phyloP scores from a whole-genome alignment of 2,329 filamentous ascomycete genomes.

The Penicillium paneum region DNA sequence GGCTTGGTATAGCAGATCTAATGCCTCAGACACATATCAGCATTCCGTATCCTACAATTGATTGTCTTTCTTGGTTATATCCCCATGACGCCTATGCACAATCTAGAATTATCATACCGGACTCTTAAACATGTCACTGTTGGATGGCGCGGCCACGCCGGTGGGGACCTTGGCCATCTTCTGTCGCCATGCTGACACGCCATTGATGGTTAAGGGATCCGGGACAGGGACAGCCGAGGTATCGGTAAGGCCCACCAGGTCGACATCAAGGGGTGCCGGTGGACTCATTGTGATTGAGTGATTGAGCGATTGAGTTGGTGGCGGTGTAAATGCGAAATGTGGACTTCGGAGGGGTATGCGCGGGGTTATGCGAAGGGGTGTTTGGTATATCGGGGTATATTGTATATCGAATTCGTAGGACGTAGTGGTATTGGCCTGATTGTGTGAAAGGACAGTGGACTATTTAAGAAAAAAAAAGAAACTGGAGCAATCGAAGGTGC shows the following conservation, averaged over 20 bases:
- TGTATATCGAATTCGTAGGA: background rate
- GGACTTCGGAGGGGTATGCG: slow-evolving; percentile 1
- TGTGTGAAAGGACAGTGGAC: background rate
- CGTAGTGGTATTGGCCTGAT: background rate
- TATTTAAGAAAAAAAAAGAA: background rate
- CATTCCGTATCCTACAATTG: background rate
- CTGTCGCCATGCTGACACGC: slow-evolving; percentile 64
- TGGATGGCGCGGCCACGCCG: slow-evolving; percentile 71
- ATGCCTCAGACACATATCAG: slow-evolving; percentile 16
- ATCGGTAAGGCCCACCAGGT: slow-evolving; percentile 36
- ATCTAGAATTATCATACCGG: slow-evolving; percentile 50
- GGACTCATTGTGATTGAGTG: slow-evolving; percentile 17
- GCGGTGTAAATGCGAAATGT: background rate
- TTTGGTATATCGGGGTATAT: background rate
- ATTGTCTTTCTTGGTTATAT: background rate
- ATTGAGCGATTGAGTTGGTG: background rate
- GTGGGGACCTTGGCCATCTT: slow-evolving; percentile 68
- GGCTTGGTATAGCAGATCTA: slow-evolving; percentile 58
- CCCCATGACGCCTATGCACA: background rate
- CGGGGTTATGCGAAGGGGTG: background rate
- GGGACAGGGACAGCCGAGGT: slow-evolving; percentile 36
- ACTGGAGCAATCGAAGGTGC: background rate
- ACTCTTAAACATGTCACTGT: slow-evolving; percentile 80
- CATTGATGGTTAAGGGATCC: slow-evolving; percentile 59
- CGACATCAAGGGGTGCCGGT: slow-evolving; percentile 29